phyloP scores from a whole-genome alignment of 768 basidiomycete species.

The Amanita pallidorosea region DNA sequence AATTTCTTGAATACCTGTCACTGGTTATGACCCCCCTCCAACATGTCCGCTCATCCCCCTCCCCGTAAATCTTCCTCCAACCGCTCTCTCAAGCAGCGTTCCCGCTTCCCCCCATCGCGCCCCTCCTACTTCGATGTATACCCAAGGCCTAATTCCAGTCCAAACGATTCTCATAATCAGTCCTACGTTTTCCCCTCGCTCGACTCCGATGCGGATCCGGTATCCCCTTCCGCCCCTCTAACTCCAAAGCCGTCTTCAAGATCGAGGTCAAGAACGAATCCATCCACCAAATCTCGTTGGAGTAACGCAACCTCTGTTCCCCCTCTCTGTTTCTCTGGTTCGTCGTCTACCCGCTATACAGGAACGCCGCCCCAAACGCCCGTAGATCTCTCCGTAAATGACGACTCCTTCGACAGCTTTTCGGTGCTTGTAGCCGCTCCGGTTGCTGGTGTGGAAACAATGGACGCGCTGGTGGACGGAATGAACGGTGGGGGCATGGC shows the following conservation, averaged over 20 bases:
- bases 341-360: constrained; percentile 53
- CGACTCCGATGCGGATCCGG: constrained; percentile 20
- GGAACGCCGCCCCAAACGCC: constrained; percentile 71
- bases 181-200: constrained; percentile 32
- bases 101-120: constrained; percentile 17
- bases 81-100: constrained; percentile 40
- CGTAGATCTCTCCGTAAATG: constrained; percentile 29
- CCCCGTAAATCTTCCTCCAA: constrained; percentile 46
- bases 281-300: constrained; percentile 38
- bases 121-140: constrained; percentile 37
- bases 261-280: constrained; percentile 48
- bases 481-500: constrained; percentile 74
- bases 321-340: constrained; percentile 52
- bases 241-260: constrained; percentile 27
- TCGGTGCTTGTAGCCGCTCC: constrained; percentile 70
- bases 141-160: constrained; percentile 26
- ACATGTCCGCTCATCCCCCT: constrained; percentile 14
- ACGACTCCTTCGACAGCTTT: constrained; percentile 38
- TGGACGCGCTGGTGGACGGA: constrained; percentile 83
- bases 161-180: constrained; percentile 17
- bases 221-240: constrained; percentile 12
- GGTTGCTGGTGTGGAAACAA: constrained; percentile 68
- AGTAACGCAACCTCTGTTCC: constrained; percentile 32
- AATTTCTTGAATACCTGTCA: no score
- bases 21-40: no score